These are phyloP conservation scores for Metschnikowia cubensis DNA, from an alignment of 805 yeast genomes.

Conservation along the genomic window DNA sequence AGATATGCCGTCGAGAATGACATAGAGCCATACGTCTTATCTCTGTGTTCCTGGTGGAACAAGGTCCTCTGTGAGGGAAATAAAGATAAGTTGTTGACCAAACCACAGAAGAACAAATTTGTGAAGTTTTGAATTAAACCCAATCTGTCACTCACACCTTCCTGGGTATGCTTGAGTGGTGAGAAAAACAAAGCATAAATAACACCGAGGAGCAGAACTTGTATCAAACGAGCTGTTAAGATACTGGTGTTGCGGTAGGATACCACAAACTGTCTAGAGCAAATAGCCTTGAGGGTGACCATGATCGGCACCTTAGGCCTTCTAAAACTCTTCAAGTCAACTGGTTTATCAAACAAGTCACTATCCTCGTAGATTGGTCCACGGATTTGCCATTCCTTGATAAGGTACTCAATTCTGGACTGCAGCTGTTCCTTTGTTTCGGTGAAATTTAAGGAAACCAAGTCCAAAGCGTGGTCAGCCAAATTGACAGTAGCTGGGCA, in stretches of 20 bases:
- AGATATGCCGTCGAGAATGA: conserved; percentile 63
- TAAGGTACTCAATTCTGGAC: conserved; percentile 23
- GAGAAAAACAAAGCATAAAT: conserved; percentile 63
- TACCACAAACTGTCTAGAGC: conserved; percentile 32
- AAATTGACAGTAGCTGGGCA: conserved; percentile 62
- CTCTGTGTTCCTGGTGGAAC: conserved; percentile 76
- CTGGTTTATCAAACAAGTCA: conserved; percentile 1
- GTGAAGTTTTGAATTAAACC: conserved; percentile 74
- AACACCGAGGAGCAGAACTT: conserved; percentile 59
- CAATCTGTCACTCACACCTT: conserved; percentile 61
- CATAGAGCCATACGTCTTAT: conserved; percentile 60
- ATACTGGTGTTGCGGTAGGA: conserved; percentile 47
- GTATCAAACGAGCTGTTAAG: conserved; percentile 59
- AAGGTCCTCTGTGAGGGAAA: conserved; percentile 71
- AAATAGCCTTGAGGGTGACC: conserved; percentile 28
- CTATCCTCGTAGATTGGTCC: conserved; percentile 22
- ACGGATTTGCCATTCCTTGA: conserved; percentile 31
- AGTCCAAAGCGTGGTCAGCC: conserved; percentile 72
- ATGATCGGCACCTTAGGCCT: conserved; percentile 24
- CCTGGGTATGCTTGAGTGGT: conserved; percentile 32
- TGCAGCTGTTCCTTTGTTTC: conserved; percentile 23
- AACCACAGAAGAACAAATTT: conserved; percentile 72
- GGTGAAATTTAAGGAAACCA: conserved; percentile 46
- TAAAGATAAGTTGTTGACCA: conserved; percentile 70
- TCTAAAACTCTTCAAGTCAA: conserved; percentile 28